Conservation (phyloP, 2,329 filamentous ascomycete species). For the Aspergillus melleus region DNA sequence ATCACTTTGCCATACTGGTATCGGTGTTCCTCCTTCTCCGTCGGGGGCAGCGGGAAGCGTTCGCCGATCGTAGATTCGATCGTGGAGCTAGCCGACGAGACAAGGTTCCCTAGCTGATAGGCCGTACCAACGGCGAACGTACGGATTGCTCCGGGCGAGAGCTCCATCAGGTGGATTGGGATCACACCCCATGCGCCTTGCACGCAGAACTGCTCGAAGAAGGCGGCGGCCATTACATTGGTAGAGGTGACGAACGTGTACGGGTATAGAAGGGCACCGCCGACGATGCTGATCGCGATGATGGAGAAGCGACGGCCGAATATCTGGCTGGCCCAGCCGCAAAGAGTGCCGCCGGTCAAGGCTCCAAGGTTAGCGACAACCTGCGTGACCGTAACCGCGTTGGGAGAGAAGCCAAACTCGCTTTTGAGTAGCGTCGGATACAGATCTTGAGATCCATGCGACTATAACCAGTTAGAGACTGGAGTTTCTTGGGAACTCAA, state of each 20-base stretch:
- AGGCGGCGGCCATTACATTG: slow-evolving; percentile 73
- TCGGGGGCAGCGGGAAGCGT: slow-evolving; percentile 67
- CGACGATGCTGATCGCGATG: slow-evolving; percentile 62
- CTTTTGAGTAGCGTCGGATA: slow-evolving; percentile 63
- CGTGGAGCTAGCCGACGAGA: slow-evolving; percentile 64
- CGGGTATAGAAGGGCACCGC: slow-evolving; percentile 78
- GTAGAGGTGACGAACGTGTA: slow-evolving; percentile 69
- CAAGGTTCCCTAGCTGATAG: slow-evolving; percentile 66
- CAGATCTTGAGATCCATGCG: slow-evolving; percentile 70
- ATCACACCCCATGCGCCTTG: slow-evolving; percentile 76
- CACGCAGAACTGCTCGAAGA: slow-evolving; percentile 80
- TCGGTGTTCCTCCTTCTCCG: slow-evolving; percentile 49
- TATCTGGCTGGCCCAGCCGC: slow-evolving; percentile 69
- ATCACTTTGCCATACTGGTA: slow-evolving; percentile 83
- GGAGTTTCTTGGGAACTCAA: too few relatives aligned
- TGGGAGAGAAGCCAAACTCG: slow-evolving; percentile 56
- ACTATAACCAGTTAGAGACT: too few relatives aligned
- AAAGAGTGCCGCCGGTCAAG: slow-evolving; percentile 64
- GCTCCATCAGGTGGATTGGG: slow-evolving; percentile 68
- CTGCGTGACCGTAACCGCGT: slow-evolving; percentile 67
- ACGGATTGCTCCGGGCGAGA: slow-evolving; percentile 60
- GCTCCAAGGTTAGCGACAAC: slow-evolving; percentile 72
- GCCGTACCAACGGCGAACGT: slow-evolving; percentile 64
- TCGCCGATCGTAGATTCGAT: slow-evolving; percentile 77
- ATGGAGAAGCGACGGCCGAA: slow-evolving; percentile 70